phyloP scores from a whole-genome alignment of 108 stramenopile species.

The Bacterosira constricta region DNA sequence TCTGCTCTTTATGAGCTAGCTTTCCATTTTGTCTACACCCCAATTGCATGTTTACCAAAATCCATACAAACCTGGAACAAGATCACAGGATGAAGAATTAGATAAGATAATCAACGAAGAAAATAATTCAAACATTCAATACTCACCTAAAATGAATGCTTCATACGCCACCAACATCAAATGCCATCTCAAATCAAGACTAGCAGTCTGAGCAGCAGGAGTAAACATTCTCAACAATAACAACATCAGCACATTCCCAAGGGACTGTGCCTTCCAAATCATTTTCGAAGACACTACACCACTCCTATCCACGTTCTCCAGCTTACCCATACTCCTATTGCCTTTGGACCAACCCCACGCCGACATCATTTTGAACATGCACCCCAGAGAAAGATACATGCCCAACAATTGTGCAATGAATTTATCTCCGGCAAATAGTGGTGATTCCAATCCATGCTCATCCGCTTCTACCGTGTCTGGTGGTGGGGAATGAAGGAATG shows the following conservation, averaged over 20 bases:
- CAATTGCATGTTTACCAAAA: conserved; percentile 30
- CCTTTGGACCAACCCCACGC: conserved; percentile 53
- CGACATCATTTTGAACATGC: conserved; percentile 69
- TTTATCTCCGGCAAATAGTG: conserved; percentile 81
- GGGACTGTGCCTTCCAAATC: conserved; percentile 78
- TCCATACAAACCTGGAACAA: conserved; percentile 27
- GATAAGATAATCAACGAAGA: neutral
- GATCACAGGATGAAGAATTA: neutral
- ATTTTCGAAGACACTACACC: conserved; percentile 69
- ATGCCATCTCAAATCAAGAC: conserved; percentile 89
- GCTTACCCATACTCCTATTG: conserved; percentile 17
- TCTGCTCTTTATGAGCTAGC: no score
- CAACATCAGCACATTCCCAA: conserved; percentile 65
- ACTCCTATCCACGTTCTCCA: conserved; percentile 71
- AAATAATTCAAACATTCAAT: neutral
- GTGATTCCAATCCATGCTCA: conserved; percentile 70
- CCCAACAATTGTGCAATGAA: conserved; percentile 74
- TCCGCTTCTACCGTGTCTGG: conserved; percentile 73
- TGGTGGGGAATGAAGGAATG: conserved; percentile 86
- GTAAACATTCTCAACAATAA: conserved; percentile 78
- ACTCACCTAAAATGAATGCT: conserved; percentile 76
- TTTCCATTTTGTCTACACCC: neutral
- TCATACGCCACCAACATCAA: conserved; percentile 85
- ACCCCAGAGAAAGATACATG: conserved; percentile 62
- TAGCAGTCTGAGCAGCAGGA: conserved; percentile 68